phyloP scores from a whole-genome alignment of 108 stramenopile genomes.

The Nitzschia inconspicua region DNA sequence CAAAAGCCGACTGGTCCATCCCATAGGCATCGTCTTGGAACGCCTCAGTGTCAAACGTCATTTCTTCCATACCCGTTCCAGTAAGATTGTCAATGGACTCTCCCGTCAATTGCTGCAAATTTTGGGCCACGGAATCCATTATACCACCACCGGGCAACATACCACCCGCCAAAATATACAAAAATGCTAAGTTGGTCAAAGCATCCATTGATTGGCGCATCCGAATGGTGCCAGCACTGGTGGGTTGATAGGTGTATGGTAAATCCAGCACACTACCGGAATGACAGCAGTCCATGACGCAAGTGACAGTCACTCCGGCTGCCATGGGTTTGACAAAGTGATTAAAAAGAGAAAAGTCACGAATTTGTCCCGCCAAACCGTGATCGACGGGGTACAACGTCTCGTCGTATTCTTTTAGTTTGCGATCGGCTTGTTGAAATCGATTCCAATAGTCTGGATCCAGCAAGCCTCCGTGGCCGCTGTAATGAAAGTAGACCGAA shows the following conservation, averaged over 20 bases:
- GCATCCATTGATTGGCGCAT: slow-evolving; percentile 12
- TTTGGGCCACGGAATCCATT: slow-evolving; percentile 5
- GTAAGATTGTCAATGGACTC: not conserved
- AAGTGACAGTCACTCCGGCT: slow-evolving; percentile 69
- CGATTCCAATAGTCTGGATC: slow-evolving; percentile 44
- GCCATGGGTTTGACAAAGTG: slow-evolving; percentile 59
- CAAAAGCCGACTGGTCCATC: no score
- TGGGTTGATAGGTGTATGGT: slow-evolving; percentile 27
- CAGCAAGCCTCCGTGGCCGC: slow-evolving; percentile 62
- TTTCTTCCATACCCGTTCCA: slow-evolving; percentile 14
- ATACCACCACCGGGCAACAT: slow-evolving; percentile 1
- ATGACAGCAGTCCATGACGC: slow-evolving; percentile 78
- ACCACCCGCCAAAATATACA: slow-evolving; percentile 19
- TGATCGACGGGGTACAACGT: slow-evolving; percentile 83
- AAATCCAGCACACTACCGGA: slow-evolving; percentile 86
- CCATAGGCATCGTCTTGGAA: no score
- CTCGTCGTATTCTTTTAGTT: slow-evolving; percentile 66
- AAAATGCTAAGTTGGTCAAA: slow-evolving; percentile 6
- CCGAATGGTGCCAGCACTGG: slow-evolving; percentile 7
- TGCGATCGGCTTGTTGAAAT: not conserved
- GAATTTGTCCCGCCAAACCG: slow-evolving; percentile 57
- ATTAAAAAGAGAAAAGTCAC: slow-evolving; percentile 73
- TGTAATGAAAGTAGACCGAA: slow-evolving; percentile 54
- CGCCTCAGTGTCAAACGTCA: not conserved
- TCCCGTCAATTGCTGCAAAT: not conserved